phyloP scores from a whole-genome alignment of 2,329 filamentous ascomycete genomes.

The Xylariaceae sp. region DNA sequence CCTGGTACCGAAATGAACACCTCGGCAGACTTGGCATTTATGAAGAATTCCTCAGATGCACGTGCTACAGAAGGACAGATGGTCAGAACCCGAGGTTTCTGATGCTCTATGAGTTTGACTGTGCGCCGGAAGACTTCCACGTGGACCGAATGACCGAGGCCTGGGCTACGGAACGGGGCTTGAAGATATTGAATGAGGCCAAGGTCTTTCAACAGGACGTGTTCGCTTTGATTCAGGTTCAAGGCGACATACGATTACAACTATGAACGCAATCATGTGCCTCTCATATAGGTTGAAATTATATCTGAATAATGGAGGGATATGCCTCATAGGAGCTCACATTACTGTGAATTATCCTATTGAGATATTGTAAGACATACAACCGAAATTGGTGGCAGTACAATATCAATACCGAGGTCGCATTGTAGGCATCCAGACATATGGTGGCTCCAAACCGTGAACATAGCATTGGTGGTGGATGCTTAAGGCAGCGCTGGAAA shows the following conservation, averaged over 20 bases:
- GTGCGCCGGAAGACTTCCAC: background rate
- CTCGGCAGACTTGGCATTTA: background rate
- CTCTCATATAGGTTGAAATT: background rate
- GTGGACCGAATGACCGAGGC: background rate
- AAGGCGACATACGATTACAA: background rate
- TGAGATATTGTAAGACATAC: no score
- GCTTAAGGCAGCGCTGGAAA: no score
- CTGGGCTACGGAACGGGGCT: background rate
- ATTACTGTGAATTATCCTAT: no score
- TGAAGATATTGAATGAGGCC: background rate
- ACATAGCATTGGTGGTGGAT: no score
- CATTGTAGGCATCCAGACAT: no score
- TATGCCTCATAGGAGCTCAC: no score
- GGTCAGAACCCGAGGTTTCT: constrained; percentile 5
- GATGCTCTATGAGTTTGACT: constrained; percentile 7
- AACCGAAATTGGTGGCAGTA: no score
- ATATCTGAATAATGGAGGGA: no score
- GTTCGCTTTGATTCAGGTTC: constrained; percentile 1
- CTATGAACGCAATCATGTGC: background rate
- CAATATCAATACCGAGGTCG: no score
- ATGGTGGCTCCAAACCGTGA: no score
- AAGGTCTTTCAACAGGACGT: constrained; percentile 1
- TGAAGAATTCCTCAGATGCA: constrained; percentile 4
- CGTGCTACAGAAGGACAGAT: constrained; percentile 3
- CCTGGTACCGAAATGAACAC: constrained; percentile 7